A percentile compares a stretch with the other conserved stretches of the same genome.
Evolutionary conservation across 1,284 basidiomycete genomes (phyloP).

Genomic region (Melampsora americana): DNA sequence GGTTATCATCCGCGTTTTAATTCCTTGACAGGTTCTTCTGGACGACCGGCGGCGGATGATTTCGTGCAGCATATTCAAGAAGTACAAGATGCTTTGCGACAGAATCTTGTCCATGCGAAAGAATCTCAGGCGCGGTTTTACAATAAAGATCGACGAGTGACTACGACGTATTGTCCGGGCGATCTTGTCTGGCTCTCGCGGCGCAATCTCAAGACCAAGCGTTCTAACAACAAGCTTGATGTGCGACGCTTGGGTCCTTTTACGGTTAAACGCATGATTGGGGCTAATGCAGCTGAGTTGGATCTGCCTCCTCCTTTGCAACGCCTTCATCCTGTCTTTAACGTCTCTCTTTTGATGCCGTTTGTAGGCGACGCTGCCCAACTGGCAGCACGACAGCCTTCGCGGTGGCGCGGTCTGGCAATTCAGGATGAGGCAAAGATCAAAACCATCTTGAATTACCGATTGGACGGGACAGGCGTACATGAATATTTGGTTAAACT

Average conservation of each 20-base stretch:
- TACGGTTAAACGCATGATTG: background rate
- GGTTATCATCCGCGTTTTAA: constrained; percentile 53
- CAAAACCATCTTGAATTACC: too few species aligned
- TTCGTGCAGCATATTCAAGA: background rate
- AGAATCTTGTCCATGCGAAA: background rate
- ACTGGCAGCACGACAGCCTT: too few species aligned
- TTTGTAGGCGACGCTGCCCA: background rate
- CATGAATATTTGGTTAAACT: too few species aligned
- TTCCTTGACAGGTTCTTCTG: background rate
- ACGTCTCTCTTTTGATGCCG: background rate
- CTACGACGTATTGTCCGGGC: background rate
- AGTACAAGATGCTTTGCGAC: background rate
- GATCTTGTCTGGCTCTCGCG: background rate
- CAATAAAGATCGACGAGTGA: background rate
- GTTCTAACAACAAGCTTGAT: background rate
- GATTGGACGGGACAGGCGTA: too few species aligned
- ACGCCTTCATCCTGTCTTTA: constrained; percentile 1
- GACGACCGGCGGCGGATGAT: constrained; percentile 5
- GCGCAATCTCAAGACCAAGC: background rate
- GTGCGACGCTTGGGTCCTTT: background rate
- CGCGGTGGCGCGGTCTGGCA: too few species aligned
- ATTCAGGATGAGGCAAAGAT: too few species aligned
- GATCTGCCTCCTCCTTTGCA: background rate
- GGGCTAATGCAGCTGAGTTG: background rate
- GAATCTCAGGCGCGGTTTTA: too few species aligned